phyloP scores from a whole-genome alignment of 1,284 basidiomycete genomes.

The Trametes polyzona region DNA sequence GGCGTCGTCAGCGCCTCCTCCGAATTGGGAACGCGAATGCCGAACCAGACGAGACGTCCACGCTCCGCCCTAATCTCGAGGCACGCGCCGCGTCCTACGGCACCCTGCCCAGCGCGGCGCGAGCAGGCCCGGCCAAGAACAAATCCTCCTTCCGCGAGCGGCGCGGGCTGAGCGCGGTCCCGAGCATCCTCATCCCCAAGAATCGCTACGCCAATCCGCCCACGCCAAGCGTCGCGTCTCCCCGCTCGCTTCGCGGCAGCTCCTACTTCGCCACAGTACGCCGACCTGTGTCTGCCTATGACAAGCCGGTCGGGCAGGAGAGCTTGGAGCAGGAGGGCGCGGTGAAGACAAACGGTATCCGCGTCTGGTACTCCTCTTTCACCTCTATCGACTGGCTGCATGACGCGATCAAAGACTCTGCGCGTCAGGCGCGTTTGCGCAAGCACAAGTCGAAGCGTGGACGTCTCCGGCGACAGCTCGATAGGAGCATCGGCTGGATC shows the following conservation, averaged over 20 bases:
- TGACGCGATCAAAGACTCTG: conserved; percentile 90
- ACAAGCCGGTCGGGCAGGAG: conserved; percentile 50
- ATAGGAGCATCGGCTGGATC: conserved; percentile 89
- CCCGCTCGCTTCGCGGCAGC: conserved; percentile 43
- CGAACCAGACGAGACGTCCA: conserved; percentile 30
- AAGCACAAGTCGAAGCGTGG: conserved; percentile 75
- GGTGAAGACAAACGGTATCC: conserved; percentile 80
- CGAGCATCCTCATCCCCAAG: conserved; percentile 40
- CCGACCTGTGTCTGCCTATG: conserved; percentile 76
- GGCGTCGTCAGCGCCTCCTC: conserved; percentile 56
- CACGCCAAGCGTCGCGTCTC: conserved; percentile 31
- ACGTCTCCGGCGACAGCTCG: conserved; percentile 68
- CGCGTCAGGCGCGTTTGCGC: conserved; percentile 73
- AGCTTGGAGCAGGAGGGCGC: conserved; percentile 53
- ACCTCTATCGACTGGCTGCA: conserved; percentile 91
- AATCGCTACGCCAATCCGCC: conserved; percentile 38
- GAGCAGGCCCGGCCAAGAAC: conserved; percentile 25
- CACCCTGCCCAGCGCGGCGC: conserved; percentile 40
- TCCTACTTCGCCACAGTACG: conserved; percentile 44
- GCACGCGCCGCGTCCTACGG: conserved; percentile 47
- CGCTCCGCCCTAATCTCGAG: conserved; percentile 30
- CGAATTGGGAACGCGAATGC: conserved; percentile 43
- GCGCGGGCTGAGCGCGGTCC: conserved; percentile 40
- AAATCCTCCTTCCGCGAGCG: conserved; percentile 39
- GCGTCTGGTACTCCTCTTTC: conserved; percentile 92